Evolutionary conservation across 2,329 filamentous ascomycete species (phyloP).

Genomic region (Torrubiella hemipterigena): DNA sequence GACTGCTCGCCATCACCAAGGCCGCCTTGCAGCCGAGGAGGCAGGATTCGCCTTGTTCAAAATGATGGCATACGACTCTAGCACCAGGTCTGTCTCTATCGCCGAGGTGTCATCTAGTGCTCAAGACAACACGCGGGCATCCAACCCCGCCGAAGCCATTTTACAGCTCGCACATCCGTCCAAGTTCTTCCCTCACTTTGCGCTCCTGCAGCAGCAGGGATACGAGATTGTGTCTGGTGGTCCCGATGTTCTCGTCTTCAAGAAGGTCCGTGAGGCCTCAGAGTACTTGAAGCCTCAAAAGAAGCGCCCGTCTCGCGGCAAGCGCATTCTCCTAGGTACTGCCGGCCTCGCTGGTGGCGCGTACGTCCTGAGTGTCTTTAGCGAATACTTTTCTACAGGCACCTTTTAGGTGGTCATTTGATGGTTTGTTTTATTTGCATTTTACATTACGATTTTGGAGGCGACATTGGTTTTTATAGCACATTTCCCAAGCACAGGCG

Average conservation of each 20-base stretch:
- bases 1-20: slow-evolving; percentile 19
- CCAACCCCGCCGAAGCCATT: slow-evolving; percentile 49
- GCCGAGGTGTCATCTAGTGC: slow-evolving; percentile 49
- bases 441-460: too few species aligned
- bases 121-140: slow-evolving; percentile 30
- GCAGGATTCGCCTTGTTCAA: slow-evolving; percentile 34
- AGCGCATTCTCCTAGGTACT: slow-evolving; percentile 40
- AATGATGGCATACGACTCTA: slow-evolving; percentile 53
- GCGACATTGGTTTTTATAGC: too few species aligned
- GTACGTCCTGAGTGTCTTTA: slow-evolving; percentile 47
- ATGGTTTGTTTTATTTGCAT: too few species aligned
- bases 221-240: slow-evolving; percentile 56
- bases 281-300: slow-evolving; percentile 5
- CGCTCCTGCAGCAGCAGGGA: slow-evolving; percentile 43
- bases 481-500: too few species aligned
- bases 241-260: slow-evolving; percentile 54
- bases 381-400: slow-evolving; percentile 42
- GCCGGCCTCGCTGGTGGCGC: slow-evolving; percentile 40
- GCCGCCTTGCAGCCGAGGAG: slow-evolving; percentile 2
- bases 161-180: slow-evolving; percentile 48
- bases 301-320: slow-evolving; percentile 28
- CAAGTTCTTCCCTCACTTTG: slow-evolving; percentile 54
- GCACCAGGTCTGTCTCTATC: slow-evolving; percentile 41
- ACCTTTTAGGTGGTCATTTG: slow-evolving; percentile 25
- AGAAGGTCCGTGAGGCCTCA: slow-evolving; percentile 33